Evolutionary conservation across 106 monocot species (phyloP), one percentile per base, ranked within the genome.

Genomic region (Triglochin maritima): DNA sequence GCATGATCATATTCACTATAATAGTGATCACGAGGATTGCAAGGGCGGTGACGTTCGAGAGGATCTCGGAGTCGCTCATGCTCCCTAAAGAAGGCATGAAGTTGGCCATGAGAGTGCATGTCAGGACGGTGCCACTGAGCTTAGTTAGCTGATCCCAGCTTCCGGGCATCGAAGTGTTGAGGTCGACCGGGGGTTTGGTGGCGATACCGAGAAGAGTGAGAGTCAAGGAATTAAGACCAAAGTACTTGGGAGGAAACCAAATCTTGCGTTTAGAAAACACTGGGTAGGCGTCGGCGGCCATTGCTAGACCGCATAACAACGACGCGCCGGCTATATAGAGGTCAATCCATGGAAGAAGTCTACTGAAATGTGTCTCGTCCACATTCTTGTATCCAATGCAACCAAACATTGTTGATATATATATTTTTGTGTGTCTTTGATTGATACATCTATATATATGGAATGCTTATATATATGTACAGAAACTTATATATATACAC

Each of bases 21-120:
- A 76, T 51, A 4, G 76, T 76, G 56, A 76, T 9, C 52, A 70
- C 63, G 12, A 58, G 57, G 44, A 76, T 59, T 14, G 13, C 29
- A 8, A 74, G 50, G 47, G 76, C 76, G 49, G 17, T 3, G 13
- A 67, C 62, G 56, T 67, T 49, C 42, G 70, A 11, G 64, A 50
- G 2, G 49, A 66, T 47, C 2, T 41, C 59, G 12, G 14, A 74
- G 6, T 47, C n/a, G 66, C 17, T 57, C 66, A 59, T 63, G 17
- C 44, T 17, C 10, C 76, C 76, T 15, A 76, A 64, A 4, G 76
- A 76, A 8, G 69, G 76, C 45, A 69, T 55, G 76, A 68, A 41
- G 13, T 69, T 69, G 45, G 54, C 69, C 12, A 74, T 74, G 29
- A 9, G 11, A 10, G 66, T 67, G 66, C 74, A 74, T 4, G 66